Conservation (phyloP, 1,139 yeast species). For the Hanseniaspora uvarum region DNA sequence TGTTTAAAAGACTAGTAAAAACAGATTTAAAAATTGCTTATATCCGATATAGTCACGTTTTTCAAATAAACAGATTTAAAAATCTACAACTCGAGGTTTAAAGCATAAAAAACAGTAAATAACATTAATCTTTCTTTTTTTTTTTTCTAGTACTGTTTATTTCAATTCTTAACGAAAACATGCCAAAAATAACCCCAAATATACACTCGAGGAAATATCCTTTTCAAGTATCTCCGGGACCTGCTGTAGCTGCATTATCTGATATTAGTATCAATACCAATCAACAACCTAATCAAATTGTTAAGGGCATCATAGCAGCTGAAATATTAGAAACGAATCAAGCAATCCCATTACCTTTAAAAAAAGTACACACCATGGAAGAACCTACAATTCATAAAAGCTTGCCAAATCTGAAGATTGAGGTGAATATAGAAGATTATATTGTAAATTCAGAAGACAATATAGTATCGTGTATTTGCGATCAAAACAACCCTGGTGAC, state of each 20-base stretch:
- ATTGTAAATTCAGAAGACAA: slow-evolving; percentile 74
- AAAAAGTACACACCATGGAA: slow-evolving; percentile 9
- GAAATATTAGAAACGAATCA: slow-evolving; percentile 30
- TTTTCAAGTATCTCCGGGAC: slow-evolving; percentile 38
- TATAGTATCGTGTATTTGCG: slow-evolving; percentile 81
- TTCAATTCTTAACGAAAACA: not conserved
- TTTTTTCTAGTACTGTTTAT: not conserved
- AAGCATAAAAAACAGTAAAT: too few relatives aligned
- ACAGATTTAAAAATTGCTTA: not conserved
- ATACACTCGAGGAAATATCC: slow-evolving; percentile 19
- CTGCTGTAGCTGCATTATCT: slow-evolving; percentile 41
- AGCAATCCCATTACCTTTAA: slow-evolving; percentile 29
- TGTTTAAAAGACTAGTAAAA: too few relatives aligned
- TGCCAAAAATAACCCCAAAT: slow-evolving; percentile 12
- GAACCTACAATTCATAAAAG: not conserved
- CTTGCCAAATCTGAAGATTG: not conserved
- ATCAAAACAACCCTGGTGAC: slow-evolving; percentile 45
- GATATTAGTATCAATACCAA: slow-evolving; percentile 17
- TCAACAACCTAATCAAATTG: slow-evolving; percentile 14
- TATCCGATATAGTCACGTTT: not conserved
- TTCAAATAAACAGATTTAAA: too few relatives aligned
- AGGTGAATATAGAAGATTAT: slow-evolving; percentile 32
- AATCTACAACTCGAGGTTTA: too few relatives aligned
- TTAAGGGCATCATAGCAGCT: slow-evolving; percentile 29
- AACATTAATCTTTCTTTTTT: too few relatives aligned